phyloP scores from a whole-genome alignment of 2,329 filamentous ascomycete genomes.

The Trichoderma sp. region DNA sequence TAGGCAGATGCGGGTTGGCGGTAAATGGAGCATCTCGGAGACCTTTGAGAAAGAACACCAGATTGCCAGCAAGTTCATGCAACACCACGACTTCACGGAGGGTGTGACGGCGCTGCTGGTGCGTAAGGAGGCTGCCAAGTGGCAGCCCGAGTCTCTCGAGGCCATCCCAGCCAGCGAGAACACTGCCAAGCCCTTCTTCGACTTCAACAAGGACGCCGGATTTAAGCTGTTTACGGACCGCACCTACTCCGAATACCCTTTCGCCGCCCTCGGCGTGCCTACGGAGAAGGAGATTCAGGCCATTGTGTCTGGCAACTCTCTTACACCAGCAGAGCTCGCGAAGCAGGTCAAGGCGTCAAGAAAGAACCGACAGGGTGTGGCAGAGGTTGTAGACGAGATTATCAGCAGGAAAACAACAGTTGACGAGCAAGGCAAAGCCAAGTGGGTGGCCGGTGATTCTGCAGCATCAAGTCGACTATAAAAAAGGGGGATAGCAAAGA shows the following conservation, averaged over 20 bases:
- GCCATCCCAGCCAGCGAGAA: slow-evolving; percentile 56
- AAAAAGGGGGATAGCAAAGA: not conserved
- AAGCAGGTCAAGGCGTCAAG: slow-evolving; percentile 58
- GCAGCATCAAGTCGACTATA: slow-evolving; percentile 35
- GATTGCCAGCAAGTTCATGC: slow-evolving; percentile 86
- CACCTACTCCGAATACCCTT: slow-evolving; percentile 73
- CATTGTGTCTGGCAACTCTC: slow-evolving; percentile 40
- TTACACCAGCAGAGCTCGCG: slow-evolving; percentile 57
- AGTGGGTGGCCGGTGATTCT: slow-evolving; percentile 36
- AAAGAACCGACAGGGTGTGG: slow-evolving; percentile 66
- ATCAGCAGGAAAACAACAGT: slow-evolving; percentile 57
- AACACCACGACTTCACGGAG: slow-evolving; percentile 83
- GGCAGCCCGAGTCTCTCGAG: slow-evolving; percentile 72
- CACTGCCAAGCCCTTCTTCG: slow-evolving; percentile 68
- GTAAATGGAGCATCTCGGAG: slow-evolving; percentile 74
- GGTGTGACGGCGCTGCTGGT: slow-evolving; percentile 82
- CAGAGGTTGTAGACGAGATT: slow-evolving; percentile 66
- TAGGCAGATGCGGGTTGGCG: slow-evolving; percentile 74
- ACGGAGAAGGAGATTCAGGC: slow-evolving; percentile 59
- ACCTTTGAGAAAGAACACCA: slow-evolving; percentile 83
- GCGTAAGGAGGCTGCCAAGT: slow-evolving; percentile 66
- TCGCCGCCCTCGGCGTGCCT: slow-evolving; percentile 67
- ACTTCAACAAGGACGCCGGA: slow-evolving; percentile 40
- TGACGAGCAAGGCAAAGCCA: slow-evolving; percentile 43
- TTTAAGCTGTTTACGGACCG: slow-evolving; percentile 61